Base-by-base conservation (phyloP, 1,284 basidiomycete species). In the Laetiporus sulphureus region DNA sequence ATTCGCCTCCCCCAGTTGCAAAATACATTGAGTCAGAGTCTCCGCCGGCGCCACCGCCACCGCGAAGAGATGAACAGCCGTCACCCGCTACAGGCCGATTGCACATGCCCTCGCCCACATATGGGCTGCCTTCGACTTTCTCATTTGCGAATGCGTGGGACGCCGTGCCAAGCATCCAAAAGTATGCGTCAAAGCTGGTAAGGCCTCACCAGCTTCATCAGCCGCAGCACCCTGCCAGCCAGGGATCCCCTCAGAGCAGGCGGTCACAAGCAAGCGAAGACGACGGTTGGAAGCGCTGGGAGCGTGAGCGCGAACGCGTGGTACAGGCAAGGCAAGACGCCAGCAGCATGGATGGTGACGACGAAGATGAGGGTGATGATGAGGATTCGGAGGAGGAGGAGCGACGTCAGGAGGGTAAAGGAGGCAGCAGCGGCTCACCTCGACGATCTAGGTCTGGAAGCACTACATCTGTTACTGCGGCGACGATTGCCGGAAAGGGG, bases 131-230 rank as follows among this genome's bases (percentile, higher is more conserved):
- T 25, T 58, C 67, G 5, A 71, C 77, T 40, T 66, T 87, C 32
- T 68, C 70, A 4, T 89, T 83, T 61, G 67, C 71, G 6, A 91
- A 95, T 62, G 86, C 83, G 1, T 91, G 89, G 88, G 92, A 95
- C 54, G 67, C 62, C 30, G 77, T 86, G 20, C 82, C 87, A 2
- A 81, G 79, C 45, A 91, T 91, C 42, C 77, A 83, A 48, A 75
- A 71, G 45, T 91, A 92, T 60, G 83, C 84, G 1, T 72, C 75
- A 6, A 72, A 72, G 41, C 66, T 90, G 23, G 75, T 71, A 13
- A 70, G 71, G 32, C 73, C 78, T n/a, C 60, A 68, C 3, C 60
- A 63, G 38, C 36, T 43, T 64, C 55, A 67, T 27, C 63, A 32
- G 12, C 29, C 23, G 16, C 73, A 18, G 67, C 67, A 5, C 70